phyloP scores from a whole-genome alignment of 768 basidiomycete species.

The Leccinum barrowsii region DNA sequence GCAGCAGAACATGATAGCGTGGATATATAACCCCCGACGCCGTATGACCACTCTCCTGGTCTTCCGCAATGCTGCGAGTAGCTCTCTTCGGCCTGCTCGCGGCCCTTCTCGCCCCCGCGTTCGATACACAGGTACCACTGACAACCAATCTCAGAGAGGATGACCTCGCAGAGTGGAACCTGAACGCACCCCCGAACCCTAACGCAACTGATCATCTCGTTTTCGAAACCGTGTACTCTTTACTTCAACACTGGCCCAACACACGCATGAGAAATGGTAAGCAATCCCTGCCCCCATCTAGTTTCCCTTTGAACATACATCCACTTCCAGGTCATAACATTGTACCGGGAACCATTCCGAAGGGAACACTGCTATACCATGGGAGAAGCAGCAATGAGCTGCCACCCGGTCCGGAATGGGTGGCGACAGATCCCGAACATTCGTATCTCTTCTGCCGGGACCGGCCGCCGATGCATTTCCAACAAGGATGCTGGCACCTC shows the following conservation, averaged over 20 bases:
- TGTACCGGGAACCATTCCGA: constrained; percentile 33
- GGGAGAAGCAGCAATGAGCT: constrained; percentile 17
- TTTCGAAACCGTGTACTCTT: constrained; percentile 25
- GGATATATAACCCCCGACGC: too few relatives aligned
- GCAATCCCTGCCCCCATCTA: constrained; percentile 7
- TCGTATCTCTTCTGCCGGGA: constrained; percentile 37
- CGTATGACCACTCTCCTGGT: too few relatives aligned
- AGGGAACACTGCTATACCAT: constrained; percentile 38
- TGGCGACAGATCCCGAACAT: constrained; percentile 35
- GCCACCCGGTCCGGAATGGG: constrained; percentile 33
- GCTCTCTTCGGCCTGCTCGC: neutral
- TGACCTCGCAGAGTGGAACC: constrained; percentile 16
- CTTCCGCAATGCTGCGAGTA: neutral
- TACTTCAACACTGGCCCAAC: constrained; percentile 44
- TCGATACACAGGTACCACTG: constrained; percentile 4
- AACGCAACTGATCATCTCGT: constrained; percentile 27
- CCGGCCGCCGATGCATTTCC: fast-evolving
- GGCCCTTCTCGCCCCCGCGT: neutral
- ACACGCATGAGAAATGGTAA: constrained; percentile 45
- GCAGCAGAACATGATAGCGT: too few relatives aligned
- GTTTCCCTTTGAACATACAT: constrained; percentile 13
- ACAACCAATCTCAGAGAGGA: neutral
- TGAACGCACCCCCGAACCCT: constrained; percentile 20
- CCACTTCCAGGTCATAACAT: constrained; percentile 18
- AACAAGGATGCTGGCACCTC: constrained; percentile 16